Evolutionary conservation across 1,284 basidiomycete genomes (phyloP).

Genomic region (Austroboletus sp.): DNA sequence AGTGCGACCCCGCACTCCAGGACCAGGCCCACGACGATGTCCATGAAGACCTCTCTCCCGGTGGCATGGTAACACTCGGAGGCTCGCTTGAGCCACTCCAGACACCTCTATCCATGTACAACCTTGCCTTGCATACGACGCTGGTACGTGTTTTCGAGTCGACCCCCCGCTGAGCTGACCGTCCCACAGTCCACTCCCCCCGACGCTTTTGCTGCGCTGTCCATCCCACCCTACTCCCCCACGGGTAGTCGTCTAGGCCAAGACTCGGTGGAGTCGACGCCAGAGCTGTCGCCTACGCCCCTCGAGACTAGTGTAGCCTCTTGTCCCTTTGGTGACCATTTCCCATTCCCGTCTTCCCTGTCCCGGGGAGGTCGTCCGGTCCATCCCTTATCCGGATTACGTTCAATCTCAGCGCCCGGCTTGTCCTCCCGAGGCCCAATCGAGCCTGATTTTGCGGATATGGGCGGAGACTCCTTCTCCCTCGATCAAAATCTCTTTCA

Average conservation of each 20-base stretch:
- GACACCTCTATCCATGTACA: constrained; percentile 3
- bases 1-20: constrained; percentile 45
- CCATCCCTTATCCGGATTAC: constrained; percentile 26
- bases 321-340: constrained; percentile 23
- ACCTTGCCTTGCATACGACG: constrained; percentile 17
- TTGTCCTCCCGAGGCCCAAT: constrained; percentile 10
- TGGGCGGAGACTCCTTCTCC: constrained; percentile 43
- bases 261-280: constrained; percentile 52
- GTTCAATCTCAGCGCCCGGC: constrained; percentile 33
- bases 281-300: constrained; percentile 40
- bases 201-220: constrained; percentile 45
- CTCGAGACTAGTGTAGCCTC: constrained; percentile 38
- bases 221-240: constrained; percentile 48
- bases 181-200: constrained; percentile 31
- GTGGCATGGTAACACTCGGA: constrained; percentile 22
- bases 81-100: constrained; percentile 18
- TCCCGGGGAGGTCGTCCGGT: constrained; percentile 18
- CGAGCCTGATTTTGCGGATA: constrained; percentile 42
- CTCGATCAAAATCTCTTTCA: constrained; percentile 42
- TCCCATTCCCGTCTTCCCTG: constrained; percentile 18
- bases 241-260: constrained; percentile 38
- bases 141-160: constrained; percentile 20
- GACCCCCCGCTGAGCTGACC: constrained; percentile 25
- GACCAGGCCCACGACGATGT: constrained; percentile 28
- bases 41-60: constrained; percentile 12